These are phyloP conservation scores for Candida takata DNA, from an alignment of 805 yeast genomes.

Conservation along the genomic window DNA sequence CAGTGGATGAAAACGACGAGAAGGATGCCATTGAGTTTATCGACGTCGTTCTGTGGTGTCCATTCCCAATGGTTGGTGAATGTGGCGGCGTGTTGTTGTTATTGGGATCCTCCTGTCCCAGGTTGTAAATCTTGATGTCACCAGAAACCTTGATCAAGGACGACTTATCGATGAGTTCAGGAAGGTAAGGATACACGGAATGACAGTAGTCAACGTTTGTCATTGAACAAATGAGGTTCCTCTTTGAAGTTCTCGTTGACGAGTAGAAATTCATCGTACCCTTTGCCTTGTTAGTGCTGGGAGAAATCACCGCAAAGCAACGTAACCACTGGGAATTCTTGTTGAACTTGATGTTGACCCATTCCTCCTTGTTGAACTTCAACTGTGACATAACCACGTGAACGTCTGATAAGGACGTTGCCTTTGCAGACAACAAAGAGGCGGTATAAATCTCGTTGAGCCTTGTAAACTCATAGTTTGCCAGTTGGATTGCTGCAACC, in stretches of 20 bases:
- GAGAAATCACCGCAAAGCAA: conserved; percentile 43
- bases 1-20: conserved; percentile 8
- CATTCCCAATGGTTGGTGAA: conserved; percentile 1
- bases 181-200: conserved; percentile 49
- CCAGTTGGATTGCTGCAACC: conserved; percentile 43
- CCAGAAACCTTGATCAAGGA: conserved; percentile 51
- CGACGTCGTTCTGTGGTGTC: conserved; percentile 6
- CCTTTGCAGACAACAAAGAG: conserved; percentile 51
- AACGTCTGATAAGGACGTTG: conserved; percentile 48
- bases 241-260: conserved; percentile 41
- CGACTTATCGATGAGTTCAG: conserved; percentile 49
- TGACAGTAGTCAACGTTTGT: conserved; percentile 37
- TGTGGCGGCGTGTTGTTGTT: conserved; percentile 4
- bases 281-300: conserved; percentile 29
- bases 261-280: conserved; percentile 51
- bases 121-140: conserved; percentile 35
- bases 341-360: conserved; percentile 58
- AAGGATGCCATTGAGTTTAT: conserved; percentile 9
- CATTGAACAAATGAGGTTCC: conserved; percentile 44
- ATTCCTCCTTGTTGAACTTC: conserved; percentile 42
- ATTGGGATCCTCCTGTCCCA: conserved; percentile 5
- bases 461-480: conserved; percentile 51
- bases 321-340: conserved; percentile 53
- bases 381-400: conserved; percentile 49
- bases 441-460: conserved; percentile 62